Evolutionary conservation across 2,329 filamentous ascomycete species (phyloP), one percentile per base, ranked within the genome.

Genomic region (Sclerotinia trifoliorum): DNA sequence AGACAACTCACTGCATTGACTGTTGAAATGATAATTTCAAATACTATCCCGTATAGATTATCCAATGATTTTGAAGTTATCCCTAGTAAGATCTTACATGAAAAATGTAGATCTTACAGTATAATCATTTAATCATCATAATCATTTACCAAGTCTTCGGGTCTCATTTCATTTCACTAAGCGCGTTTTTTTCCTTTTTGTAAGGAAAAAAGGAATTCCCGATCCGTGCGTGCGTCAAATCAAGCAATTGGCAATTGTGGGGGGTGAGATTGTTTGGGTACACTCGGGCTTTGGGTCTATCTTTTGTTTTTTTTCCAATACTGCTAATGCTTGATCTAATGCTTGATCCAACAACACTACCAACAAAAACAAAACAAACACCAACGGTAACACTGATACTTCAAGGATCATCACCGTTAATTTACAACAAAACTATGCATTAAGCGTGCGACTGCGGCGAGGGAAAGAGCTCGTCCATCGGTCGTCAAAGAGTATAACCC

Each of bases 391-490:
- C 58, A 35, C 46, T 39, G 24, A 21, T n/a, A 39, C 21, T 26
- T 39, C 29, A 62, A 39, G 29, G 29, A 51, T 51, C 10, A 62
- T 3, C 13, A 19, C 29, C 29, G 21, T 62, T 51, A 15, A 24
- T 49, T 62, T 19, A 62, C 29, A 49, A 62, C 44, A 61, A 62
- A 51, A 35, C 21, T 29, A 62, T 62, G 60, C 29, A 51, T n/a
- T 13, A 21, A 51, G 15, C 15, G 46, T 39, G 21, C 46, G 21
- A 62, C 21, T 51, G n/a, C 48, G 46, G 13, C 8, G n/a, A 26
- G 19, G 29, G n/a, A 42, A 39, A n/a, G 21, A 63, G 17, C 15
- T 24, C 60, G n/a, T n/a, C 0, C 21, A 26, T 51, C 15, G 21
- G 21, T 42, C 29, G n/a, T 26, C 60, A 51, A 51, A 5, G 29